Conservation (phyloP, 306 rosid genomes). For the Vachellia collinsii region DNA sequence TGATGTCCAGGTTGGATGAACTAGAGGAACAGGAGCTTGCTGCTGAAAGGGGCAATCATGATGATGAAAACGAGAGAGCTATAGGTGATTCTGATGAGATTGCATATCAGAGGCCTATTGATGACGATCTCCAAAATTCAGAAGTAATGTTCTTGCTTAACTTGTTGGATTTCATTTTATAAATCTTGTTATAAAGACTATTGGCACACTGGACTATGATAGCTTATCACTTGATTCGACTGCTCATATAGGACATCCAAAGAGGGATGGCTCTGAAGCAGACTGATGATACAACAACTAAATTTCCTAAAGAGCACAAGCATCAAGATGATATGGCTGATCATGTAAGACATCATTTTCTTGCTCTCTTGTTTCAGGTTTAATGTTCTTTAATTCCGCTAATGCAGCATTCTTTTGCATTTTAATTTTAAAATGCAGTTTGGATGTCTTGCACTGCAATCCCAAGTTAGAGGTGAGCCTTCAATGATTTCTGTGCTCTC, state of each 20-base stretch:
- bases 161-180: conserved; percentile 35
- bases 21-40: conserved; percentile 85
- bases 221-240: conserved; percentile 31
- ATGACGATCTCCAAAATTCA: conserved; percentile 35
- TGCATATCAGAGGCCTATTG: conserved; percentile 44
- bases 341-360: conserved; percentile 56
- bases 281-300: conserved; percentile 30
- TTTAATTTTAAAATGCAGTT: conserved; percentile 52
- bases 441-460: conserved; percentile 56
- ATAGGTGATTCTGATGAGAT: conserved; percentile 43
- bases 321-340: conserved; percentile 42
- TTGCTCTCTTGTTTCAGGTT: conserved; percentile 29
- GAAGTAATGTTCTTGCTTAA: conserved; percentile 51
- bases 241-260: conserved; percentile 43
- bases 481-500: conserved; percentile 23
- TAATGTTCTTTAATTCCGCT: conserved; percentile 35
- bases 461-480: conserved; percentile 58
- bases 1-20: conserved; percentile 66
- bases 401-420: conserved; percentile 37
- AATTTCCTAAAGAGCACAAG: conserved; percentile 30
- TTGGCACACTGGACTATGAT: conserved; percentile 22
- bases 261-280: conserved; percentile 40
- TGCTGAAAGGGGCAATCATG: conserved; percentile 49
- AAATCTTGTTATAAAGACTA: conserved; percentile 31
- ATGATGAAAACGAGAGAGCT: conserved; percentile 48